Base-by-base conservation (phyloP, 1,284 basidiomycete genomes). In the Athelia sp. region DNA sequence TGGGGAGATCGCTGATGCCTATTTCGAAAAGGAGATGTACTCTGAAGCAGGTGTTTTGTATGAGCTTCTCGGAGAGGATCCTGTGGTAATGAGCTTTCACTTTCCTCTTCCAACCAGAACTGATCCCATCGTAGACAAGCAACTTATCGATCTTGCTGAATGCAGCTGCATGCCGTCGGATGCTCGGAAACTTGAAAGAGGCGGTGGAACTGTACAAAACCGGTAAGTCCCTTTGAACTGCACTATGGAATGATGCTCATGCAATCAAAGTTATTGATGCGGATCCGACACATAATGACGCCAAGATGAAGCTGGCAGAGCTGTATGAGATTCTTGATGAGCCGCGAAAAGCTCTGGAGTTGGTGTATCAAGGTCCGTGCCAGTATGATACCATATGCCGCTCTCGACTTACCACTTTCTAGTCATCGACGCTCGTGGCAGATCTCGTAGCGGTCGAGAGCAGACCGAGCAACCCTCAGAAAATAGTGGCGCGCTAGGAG, bases 231-330 rank as follows among this genome's bases (percentile, higher is more conserved):
- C 26, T 29, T n/a, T n/a, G n/a, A n/a, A n/a, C n/a, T n/a, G n/a
- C n/a, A n/a, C n/a, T 38, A 50, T 36, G 43, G 53, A 8, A 53
- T 38, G 29, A 23, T 19, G 13, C 2, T 44, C 48, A 9, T 36
- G 21, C 26, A 13, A 10, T 43, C 50, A 2, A 56, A 90, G 93
- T 97, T 15, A 75, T 88, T 17, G 71, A 78, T 3, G 81, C 79
- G 1, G 85, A 93, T 60, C 84, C 88, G 0, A 75, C 78, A 2
- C 81, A 92, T 56, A 81, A 84, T 54, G 88, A 94, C 23, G 85
- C 85, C 6, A 91, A 91, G 63, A 85, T 94, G 78, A 87, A 89
- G 55, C 76, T 98, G 0, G 95, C 95, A 0, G 90, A 91, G 52
- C 82, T 95, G 17, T 91, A 92, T 54, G 96, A 98, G 63, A 81